Evolutionary conservation across 2,329 filamentous ascomycete genomes (phyloP), one percentile per base, ranked within the genome.

Genomic region (Stachybotrys chlorohalonatus): DNA sequence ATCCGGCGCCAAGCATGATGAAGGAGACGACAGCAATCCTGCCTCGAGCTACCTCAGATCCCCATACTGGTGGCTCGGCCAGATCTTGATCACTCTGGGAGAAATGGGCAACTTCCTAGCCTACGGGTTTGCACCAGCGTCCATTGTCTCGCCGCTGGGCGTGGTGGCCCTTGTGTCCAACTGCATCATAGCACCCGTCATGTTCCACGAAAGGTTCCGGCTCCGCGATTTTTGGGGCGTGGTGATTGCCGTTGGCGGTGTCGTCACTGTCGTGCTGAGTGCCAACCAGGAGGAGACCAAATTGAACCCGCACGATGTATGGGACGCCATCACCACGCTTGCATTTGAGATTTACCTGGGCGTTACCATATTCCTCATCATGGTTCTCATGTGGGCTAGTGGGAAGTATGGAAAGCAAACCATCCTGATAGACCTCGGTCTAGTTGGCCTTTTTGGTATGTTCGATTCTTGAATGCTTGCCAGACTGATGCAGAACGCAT

Each of bases 161-260:
- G 94, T 99, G n/a, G 94, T 99, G 11, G 94, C 94, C 2, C 77
- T 99, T 58, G 86, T 99, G 49, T 96, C 92, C 49, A 99, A 99
- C 72, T 99, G 94, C 70, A 83, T 99, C 57, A 96, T 99, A 67
- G 94, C 94, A 2, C 94, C 94, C 1, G 85, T 94, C 58, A 85
- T 99, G 77, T 86, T 99, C 60, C 92, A 96, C 66, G 94, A 99
- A 73, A 80, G 78, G 52, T 96, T 99, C 65, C 86, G 94, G 39
- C 79, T 79, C 62, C 83, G 90, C 52, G 94, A 99, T 70, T 87
- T 91, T 50, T 84, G 89, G 74, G 94, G 94, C 9, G 93, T 99
- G 6, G 69, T 96, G 31, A 83, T 97, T 59, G 89, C 94, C 31
- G 85, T 97, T 49, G 85, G 77, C 11, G 94, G 94, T 24, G 93